These are phyloP conservation scores for Nemania sp. DNA, from an alignment of 2,329 filamentous ascomycete species.

Conservation along the genomic window DNA sequence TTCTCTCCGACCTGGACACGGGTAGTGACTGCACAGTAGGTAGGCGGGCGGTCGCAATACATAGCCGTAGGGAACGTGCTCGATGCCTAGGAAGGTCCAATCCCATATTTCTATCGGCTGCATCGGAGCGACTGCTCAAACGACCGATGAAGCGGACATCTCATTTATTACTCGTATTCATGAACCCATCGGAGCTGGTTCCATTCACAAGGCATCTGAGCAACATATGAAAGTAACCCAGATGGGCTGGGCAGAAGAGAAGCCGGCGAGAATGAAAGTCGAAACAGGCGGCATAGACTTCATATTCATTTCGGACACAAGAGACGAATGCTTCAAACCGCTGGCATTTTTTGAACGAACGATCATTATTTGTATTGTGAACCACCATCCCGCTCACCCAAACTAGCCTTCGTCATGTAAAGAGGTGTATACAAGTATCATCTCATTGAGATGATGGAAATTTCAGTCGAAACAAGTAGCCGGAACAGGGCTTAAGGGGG, in stretches of 20 bases:
- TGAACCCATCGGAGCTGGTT: too few species aligned
- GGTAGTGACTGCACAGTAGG: too few species aligned
- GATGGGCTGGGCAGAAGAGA: background rate
- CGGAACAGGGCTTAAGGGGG: slow-evolving; percentile 21
- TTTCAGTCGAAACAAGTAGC: slow-evolving; percentile 22
- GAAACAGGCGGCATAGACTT: background rate
- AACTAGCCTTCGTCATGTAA: slow-evolving; percentile 19
- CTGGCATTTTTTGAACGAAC: slow-evolving; percentile 16
- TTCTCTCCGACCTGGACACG: too few species aligned
- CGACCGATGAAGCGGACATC: too few species aligned
- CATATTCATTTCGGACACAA: slow-evolving; percentile 8
- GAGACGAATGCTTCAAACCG: background rate
- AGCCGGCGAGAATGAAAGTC: background rate
- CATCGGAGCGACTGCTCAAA: too few species aligned
- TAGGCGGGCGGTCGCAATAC: too few species aligned
- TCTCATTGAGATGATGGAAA: slow-evolving; percentile 19
- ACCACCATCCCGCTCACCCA: slow-evolving; percentile 15
- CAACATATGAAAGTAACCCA: too few species aligned
- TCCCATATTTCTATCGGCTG: too few species aligned
- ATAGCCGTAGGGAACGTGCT: too few species aligned
- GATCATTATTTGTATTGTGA: slow-evolving; percentile 30
- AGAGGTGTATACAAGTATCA: slow-evolving; percentile 28
- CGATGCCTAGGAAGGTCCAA: too few species aligned
- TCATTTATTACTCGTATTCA: too few species aligned
- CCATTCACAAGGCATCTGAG: too few species aligned